Base-by-base conservation (phyloP, 768 basidiomycete species). In the Kwoniella bestiolae region DNA sequence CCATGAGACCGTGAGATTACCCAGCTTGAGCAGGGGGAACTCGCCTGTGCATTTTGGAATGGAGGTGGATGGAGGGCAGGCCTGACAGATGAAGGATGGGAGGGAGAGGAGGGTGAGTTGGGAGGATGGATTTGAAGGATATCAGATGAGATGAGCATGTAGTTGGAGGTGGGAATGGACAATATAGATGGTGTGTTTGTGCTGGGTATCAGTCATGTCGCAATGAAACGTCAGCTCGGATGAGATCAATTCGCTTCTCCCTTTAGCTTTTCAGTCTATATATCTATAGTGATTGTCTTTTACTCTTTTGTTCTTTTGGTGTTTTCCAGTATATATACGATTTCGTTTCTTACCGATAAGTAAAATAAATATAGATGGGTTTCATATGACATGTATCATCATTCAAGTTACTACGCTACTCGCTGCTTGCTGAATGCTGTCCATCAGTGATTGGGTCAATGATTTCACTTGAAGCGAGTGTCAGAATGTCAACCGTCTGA, bases 51-150 rank as follows among this genome's bases (percentile, higher is more conserved):
- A 61, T 35, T 63, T 69, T 35, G 53, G 67, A 12, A 80, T 80
- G 79, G 79, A 80, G 60, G 70, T 80, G 35, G 79, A 80, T 60
- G 70, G 72, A 7, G 31, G 23, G 6, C 66, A 67, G 63, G 74
- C 73, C 18, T 79, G 63, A 56, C 55, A 53, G 41, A 58, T 29
- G 38, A 56, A 25, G 56, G 32, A 18, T n/a, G 38, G 38, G 29
- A 18, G n/a, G 25, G 46, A 47, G n/a, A 21, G 23, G 46, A 41
- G 46, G 25, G 11, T n/a, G n/a, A 47, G 34, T 16, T 21, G 34
- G 29, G 31, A 55, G 29, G 31, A 18, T 34, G 23, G 23, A 21
- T 32, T 34, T 12, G 32, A n/a, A 55, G n/a, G 52, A 41, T 41
- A 41, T 18, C 18, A 41, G 38, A 3, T 11, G 38, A 18, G 12